phyloP scores from a whole-genome alignment of 768 basidiomycete genomes.

The Leccinellum rugosiceps region DNA sequence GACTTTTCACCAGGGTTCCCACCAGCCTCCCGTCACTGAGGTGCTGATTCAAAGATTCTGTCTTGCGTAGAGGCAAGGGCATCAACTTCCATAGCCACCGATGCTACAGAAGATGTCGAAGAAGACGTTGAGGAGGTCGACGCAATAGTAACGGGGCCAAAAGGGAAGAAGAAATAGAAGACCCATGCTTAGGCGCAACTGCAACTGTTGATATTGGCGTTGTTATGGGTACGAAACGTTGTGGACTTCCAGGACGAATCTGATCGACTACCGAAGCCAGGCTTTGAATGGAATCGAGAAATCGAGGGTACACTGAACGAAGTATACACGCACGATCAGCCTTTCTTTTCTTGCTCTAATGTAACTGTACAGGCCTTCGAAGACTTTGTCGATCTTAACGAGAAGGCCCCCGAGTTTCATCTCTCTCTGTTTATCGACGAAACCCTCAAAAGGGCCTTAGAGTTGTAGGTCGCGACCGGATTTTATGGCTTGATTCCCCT shows the following conservation, averaged over 20 bases:
- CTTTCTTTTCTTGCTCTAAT: constrained; percentile 1
- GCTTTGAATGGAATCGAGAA: constrained; percentile 71
- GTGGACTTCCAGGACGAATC: constrained; percentile 90
- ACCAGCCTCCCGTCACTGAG: constrained; percentile 64
- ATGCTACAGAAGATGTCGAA: constrained; percentile 35
- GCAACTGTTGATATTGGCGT: constrained; percentile 54
- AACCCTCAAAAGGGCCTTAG: constrained; percentile 92
- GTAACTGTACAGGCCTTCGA: constrained; percentile 73
- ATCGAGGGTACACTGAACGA: constrained; percentile 83
- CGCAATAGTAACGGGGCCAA: constrained; percentile 33
- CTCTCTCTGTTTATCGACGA: constrained; percentile 98
- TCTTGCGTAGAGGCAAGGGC: constrained; percentile 69
- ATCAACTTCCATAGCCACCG: constrained; percentile 61
- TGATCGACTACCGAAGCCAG: constrained; percentile 65
- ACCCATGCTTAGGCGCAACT: constrained; percentile 39
- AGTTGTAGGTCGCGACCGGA: constrained; percentile 56
- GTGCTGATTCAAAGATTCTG: constrained; percentile 65
- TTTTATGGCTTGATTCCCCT: neutral
- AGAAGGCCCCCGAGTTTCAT: constrained; percentile 87
- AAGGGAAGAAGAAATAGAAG: constrained; percentile 57
- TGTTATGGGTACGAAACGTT: constrained; percentile 93
- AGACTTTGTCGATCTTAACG: constrained; percentile 84
- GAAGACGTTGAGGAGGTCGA: constrained; percentile 36
- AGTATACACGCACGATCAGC: constrained; percentile 41
- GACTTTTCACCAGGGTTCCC: constrained; percentile 66